These are phyloP conservation scores for Xanthoconium purpureum DNA, from an alignment of 768 basidiomycete species.

Conservation along the genomic window DNA sequence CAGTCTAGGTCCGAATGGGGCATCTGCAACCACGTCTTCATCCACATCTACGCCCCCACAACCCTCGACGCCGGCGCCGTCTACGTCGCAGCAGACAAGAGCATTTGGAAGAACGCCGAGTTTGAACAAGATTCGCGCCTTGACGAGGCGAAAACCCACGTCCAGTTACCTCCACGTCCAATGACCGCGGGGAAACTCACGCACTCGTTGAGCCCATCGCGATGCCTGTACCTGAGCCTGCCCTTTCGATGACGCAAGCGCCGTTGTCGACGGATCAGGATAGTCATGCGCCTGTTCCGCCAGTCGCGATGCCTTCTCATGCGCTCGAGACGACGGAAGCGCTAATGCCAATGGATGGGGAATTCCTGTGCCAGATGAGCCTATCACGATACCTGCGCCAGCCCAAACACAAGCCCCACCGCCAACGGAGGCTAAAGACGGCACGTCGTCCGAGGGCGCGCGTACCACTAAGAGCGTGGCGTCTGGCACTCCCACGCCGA, in stretches of 20 bases:
- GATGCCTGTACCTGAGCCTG: background rate
- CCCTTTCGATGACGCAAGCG: background rate
- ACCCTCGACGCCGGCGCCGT: background rate
- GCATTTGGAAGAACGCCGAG: slow-evolving; percentile 10
- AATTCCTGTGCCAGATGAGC: too few species aligned
- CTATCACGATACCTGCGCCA: too few species aligned
- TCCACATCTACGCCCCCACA: background rate
- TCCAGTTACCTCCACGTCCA: too few species aligned
- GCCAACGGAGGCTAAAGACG: too few species aligned
- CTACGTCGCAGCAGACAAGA: background rate
- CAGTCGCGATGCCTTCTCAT: too few species aligned
- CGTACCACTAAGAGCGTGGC: background rate
- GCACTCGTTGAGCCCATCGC: background rate
- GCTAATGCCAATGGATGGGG: too few species aligned
- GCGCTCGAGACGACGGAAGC: too few species aligned
- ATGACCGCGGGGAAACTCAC: background rate
- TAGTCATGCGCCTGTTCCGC: background rate
- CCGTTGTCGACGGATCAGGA: too few species aligned
- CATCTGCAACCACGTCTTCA: too few species aligned
- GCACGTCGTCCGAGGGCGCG: too few species aligned
- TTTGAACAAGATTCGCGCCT: slow-evolving; percentile 12
- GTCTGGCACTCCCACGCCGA: background rate
- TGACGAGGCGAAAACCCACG: slow-evolving; percentile 3
- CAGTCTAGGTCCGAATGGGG: background rate
- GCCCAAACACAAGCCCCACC: too few species aligned